phyloP scores from a whole-genome alignment of 176 grass and related monocot species.

The Sorghum bicolor region Sorghum_bicolor_NCBIv3 NC_012870.2:10182001-10182500 shows the following conservation, averaged over 20 bases:
- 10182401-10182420: neutral
- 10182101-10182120: neutral
- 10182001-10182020: neutral
- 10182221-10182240: slow-evolving; percentile 12
- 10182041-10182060: neutral
- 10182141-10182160: slow-evolving; percentile 15
- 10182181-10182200: slow-evolving; percentile 32
- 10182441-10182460: neutral
- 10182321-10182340: no score
- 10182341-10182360: no score
- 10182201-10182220: neutral
- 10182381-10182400: neutral
- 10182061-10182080: neutral
- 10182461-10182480: neutral
- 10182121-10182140: neutral
- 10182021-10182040: neutral
- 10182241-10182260: neutral
- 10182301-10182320: neutral
- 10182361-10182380: no score
- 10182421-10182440: neutral
- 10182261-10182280: neutral
- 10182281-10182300: neutral
- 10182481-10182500: slow-evolving; percentile 16
- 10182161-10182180: neutral
- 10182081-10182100: neutral